These are phyloP conservation scores for Aspergillus haitiensis DNA, from an alignment of 495 filamentous ascomycete species.

Conservation along the genomic window DNA sequence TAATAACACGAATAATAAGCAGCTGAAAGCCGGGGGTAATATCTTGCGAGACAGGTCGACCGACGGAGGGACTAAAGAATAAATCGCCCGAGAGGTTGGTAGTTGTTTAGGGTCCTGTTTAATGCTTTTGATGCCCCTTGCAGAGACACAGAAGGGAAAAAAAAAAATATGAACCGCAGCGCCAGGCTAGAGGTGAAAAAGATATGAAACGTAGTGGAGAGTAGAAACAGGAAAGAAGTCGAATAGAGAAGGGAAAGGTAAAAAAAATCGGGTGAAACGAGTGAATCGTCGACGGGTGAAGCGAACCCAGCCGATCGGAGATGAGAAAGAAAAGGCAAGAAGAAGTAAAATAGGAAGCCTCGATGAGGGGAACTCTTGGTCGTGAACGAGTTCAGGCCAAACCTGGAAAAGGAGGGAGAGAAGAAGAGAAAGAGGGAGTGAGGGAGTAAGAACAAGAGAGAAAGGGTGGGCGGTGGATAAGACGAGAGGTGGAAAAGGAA, in stretches of 20 bases:
- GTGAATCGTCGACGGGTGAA: conserved; percentile 17
- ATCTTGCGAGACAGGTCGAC: conserved; percentile 24
- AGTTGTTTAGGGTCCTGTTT: conserved; percentile 21
- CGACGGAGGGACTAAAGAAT: conserved; percentile 21
- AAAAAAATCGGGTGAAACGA: conserved; percentile 19
- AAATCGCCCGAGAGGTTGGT: conserved; percentile 21
- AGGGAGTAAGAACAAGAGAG: conserved; percentile 25
- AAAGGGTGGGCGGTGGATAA: conserved; percentile 16
- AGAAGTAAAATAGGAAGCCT: conserved; percentile 19
- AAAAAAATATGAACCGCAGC: conserved; percentile 30
- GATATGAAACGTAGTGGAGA: conserved; percentile 22
- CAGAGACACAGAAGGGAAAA: conserved; percentile 20
- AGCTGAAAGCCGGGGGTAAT: conserved; percentile 18
- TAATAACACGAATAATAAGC: conserved; percentile 8
- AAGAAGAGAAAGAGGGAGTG: conserved; percentile 21
- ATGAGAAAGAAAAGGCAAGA: conserved; percentile 29
- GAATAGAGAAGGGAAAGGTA: conserved; percentile 29
- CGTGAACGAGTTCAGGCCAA: conserved; percentile 25
- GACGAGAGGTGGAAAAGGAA: conserved; percentile 1
- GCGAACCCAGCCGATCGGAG: conserved; percentile 16
- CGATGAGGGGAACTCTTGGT: conserved; percentile 6
- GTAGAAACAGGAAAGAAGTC: conserved; percentile 8
- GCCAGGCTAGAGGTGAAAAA: conserved; percentile 38
- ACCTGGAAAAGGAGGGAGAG: conserved; percentile 1
- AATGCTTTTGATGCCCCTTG: conserved; percentile 32